Base-by-base conservation (phyloP, 306 rosid species). In the Canavalia gladiata region DNA sequence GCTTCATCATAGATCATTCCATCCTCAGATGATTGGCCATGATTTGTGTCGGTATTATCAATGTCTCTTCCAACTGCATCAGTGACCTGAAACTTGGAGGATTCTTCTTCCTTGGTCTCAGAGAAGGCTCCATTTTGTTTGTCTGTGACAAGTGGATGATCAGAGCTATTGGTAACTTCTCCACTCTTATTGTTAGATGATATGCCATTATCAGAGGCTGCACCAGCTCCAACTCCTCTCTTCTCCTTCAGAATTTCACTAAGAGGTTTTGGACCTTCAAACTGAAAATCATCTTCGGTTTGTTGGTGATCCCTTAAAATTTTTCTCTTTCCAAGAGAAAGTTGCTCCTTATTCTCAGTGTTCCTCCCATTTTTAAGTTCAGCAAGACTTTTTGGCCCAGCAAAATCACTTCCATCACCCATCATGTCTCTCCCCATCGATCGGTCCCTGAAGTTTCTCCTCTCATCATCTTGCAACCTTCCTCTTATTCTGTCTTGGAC, bases 191-290 rank as follows among this genome's bases (percentile, higher is more conserved):
- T 64, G 13, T 76, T 28, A 62, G 86, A 83, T 37, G 81, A 79
- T 47, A 89, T 88, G 43, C 81, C 78, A 80, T 86, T 81, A 12
- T 72, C 68, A 59, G 88, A 84, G 78, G 70, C 78, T 60, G 81
- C 90, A 65, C 84, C 87, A 64, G 74, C 59, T 56, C 73, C 83
- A 74, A 85, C 86, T 72, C 79, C 93, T 83, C 89, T 90, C 86
- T 95, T 95, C 83, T 84, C 90, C 88, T 89, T 95, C 81, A 95
- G 87, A 86, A 95, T 95, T 82, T 95, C 99, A 52, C 96, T 91
- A 0, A 95, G 99, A 85, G 99, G 93, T 83, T 84, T 95, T 18
- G 99, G 99, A 67, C 97, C 99, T 25, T 93, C 93, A 81, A 95
- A 95, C 30, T 86, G 85, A 63, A 89, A 46, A 77, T 86, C 88